Evolutionary conservation across 305 asterid species (phyloP).

Genomic region (Fraxinus nigra): DNA sequence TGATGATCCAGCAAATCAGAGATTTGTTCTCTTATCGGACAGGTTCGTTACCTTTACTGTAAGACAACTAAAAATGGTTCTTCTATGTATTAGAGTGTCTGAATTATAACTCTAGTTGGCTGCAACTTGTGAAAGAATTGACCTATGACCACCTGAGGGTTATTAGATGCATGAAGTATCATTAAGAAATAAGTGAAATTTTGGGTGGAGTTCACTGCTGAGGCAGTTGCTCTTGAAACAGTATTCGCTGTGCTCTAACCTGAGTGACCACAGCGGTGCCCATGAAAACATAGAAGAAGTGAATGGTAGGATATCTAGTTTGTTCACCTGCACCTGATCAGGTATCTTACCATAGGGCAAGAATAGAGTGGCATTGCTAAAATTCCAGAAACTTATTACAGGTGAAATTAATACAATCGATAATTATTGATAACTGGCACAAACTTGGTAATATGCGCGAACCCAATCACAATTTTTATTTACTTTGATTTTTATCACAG

Average conservation of each 20-base stretch:
- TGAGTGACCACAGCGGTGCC: neutral
- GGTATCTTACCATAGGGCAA: neutral
- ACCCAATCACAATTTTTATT: neutral
- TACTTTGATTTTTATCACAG: neutral
- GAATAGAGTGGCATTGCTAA: neutral
- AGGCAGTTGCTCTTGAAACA: slow-evolving; percentile 12
- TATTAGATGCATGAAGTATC: neutral
- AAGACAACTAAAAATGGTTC: neutral
- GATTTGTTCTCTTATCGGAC: slow-evolving; percentile 94
- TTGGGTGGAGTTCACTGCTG: neutral
- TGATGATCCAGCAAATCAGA: slow-evolving; percentile 83
- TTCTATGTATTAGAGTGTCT: neutral
- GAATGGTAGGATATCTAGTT: slow-evolving; percentile 1
- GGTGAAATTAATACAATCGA: neutral
- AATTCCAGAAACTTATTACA: neutral
- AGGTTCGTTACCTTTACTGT: slow-evolving; percentile 44
- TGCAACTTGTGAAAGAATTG: neutral
- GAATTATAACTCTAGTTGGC: neutral
- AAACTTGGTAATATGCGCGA: neutral
- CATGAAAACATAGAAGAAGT: slow-evolving; percentile 3
- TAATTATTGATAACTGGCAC: slow-evolving; percentile 1
- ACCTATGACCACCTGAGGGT: neutral
- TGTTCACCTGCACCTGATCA: neutral
- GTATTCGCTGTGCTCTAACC: neutral
- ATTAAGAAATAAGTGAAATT: neutral